Evolutionary conservation across 345 rosid genomes (phyloP), one percentile per base, ranked within the genome.

Genomic region (Geranium rotundifolium): DNA sequence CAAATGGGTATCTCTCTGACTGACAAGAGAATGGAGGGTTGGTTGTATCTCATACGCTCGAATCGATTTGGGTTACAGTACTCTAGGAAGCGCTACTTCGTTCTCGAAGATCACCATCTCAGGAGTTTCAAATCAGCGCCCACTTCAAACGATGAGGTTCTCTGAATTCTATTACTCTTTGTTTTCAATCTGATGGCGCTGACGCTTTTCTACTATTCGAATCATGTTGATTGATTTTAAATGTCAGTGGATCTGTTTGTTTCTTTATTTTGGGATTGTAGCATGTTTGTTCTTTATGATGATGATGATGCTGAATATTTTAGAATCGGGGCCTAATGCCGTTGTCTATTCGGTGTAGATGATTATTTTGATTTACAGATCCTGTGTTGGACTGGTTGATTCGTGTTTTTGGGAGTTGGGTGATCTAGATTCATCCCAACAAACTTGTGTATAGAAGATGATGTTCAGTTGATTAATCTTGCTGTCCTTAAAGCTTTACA

Each of bases 41-140:
- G 99, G 97, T 75, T 93, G 37, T 82, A 83, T 67, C 77, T 83
- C 39, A 80, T 93, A 37, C 87, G 93, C 69, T 80, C 84, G 27
- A 85, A 79, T 73, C 84, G 96, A 68, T 76, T 93, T 70, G 91
- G 99, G 19, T 76, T 81, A 23, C 95, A 83, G 60, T 81, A 77
- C 68, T 86, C 96, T 18, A 76, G 90, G 59, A 93, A 86, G 75
- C 80, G 97, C 65, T 93, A 84, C 65, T 88, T 83, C 66, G 64
- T 82, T 82, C 92, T 90, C 67, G 76, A 62, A 67, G 82, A 82
- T 29, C 76, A 81, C 73, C 63, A 58, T 63, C 90, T 90, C 75
- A 76, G 71, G 63, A 82, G 85, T 79, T 88, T 74, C 69, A 88
- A 86, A 75, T 58, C 80, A 15, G 66, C 68, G 12, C 95, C 99